Percentiles rank a stretch among this genome's conserved stretches.
phyloP scores from a whole-genome alignment of 208 protist genomes.

The Leishmania major region DNA sequence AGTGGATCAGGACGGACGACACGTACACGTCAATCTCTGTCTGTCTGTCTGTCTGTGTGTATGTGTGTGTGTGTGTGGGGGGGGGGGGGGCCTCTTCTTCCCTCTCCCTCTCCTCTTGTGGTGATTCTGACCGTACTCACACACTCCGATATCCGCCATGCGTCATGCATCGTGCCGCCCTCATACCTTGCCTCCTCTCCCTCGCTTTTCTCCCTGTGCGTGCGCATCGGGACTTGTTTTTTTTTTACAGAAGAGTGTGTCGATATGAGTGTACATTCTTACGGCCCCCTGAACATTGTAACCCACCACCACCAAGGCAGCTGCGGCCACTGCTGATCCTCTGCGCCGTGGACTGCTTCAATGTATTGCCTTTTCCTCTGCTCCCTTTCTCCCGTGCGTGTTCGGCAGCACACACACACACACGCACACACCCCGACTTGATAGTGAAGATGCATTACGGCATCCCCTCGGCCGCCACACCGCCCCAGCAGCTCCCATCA shows the following conservation, averaged over 20 bases:
- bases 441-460: neutral
- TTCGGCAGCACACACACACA: neutral
- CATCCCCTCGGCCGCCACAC: neutral
- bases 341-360: neutral
- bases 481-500: constrained; percentile 4
- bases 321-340: neutral
- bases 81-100: neutral
- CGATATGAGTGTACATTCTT: neutral
- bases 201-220: neutral
- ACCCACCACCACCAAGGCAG: neutral
- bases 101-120: neutral
- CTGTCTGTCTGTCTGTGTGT: neutral
- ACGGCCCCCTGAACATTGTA: neutral
- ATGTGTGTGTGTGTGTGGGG: neutral
- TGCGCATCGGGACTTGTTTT: neutral
- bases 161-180: neutral
- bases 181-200: neutral
- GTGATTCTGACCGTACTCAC: neutral
- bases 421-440: neutral
- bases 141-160: neutral
- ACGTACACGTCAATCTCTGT: neutral
- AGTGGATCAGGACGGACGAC: neutral
- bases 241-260: neutral
- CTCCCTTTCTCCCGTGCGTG: neutral
- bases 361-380: neutral